Evolutionary conservation across 805 yeast species (phyloP), one percentile per base, ranked within the genome.

Genomic region (Ogataea sp.): DNA sequence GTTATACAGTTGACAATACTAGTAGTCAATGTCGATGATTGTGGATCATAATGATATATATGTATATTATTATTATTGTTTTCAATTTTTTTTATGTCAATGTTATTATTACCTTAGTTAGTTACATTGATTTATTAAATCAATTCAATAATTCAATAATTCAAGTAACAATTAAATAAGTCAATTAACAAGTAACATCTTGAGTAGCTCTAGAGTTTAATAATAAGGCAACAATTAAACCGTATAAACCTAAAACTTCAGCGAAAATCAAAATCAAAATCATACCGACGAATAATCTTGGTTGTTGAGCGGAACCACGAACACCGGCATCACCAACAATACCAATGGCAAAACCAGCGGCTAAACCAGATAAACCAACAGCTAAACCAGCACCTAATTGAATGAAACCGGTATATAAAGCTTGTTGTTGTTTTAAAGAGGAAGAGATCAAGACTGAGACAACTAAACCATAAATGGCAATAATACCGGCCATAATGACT

Each of bases 271-370:
- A 83, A 65, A 90, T 90, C 71, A 90, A 80, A 71, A 90, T 86
- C 94, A 90, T 90, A 65, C 97, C 97, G 49, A 90, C 97, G 67
- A 90, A 90, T 59, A 90, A 77, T 75, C 96, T 84, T 63, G 97
- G 97, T 70, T 90, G 98, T 67, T 89, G 97, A 47, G 96, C 93
- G 51, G 89, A 82, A 68, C 96, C 96, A 74, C 97, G 85, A 43
- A 90, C 97, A 76, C 98, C 98, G 43, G 96, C 97, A 64, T 90
- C 98, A 65, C 98, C 98, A 52, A 90, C 98, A 52, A 90, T 90
- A 71, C 98, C 98, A 70, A 90, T 90, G 64, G 98, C 97, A 60
- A 87, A 90, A 53, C 98, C 98, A 49, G 97, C 96, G 60, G 97
- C 97, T 61, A 90, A 75, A 64, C 97, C 96, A 46, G 96, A 83